A percentile compares a stretch with the other conserved stretches of the same genome.
Evolutionary conservation across 495 filamentous ascomycete genomes (phyloP).

Genomic region (Annulohypoxylon moriforme): DNA sequence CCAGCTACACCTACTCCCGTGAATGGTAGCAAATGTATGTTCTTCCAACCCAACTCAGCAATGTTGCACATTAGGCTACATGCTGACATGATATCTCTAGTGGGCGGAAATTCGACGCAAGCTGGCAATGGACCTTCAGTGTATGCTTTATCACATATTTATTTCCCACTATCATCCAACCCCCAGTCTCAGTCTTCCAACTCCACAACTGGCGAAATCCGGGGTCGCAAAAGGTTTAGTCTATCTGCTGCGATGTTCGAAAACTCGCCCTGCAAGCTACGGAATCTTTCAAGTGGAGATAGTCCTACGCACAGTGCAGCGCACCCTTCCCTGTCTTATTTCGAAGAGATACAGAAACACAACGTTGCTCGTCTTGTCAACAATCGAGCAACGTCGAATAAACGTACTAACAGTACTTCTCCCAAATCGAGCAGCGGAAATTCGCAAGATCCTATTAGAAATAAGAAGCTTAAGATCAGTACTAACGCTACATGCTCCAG

Average conservation of each 20-base stretch:
- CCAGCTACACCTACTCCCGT: slow-evolving; percentile 8
- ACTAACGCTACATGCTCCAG: slow-evolving; percentile 57
- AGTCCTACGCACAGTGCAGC: background rate
- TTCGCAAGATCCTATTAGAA: background rate
- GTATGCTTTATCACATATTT: slow-evolving; percentile 47
- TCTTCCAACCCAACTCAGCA: background rate
- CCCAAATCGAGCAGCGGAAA: background rate
- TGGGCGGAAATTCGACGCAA: slow-evolving; percentile 15
- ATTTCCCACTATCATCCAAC: background rate
- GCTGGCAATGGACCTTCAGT: slow-evolving; percentile 48
- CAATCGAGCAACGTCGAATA: background rate
- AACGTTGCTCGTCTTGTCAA: slow-evolving; percentile 46
- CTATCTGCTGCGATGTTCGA: background rate
- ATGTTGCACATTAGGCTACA: background rate
- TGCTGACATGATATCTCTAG: slow-evolving; percentile 7
- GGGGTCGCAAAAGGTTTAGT: background rate
- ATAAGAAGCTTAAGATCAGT: slow-evolving; percentile 27
- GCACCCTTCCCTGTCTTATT: slow-evolving; percentile 35
- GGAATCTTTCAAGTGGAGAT: slow-evolving; percentile 43
- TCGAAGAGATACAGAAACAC: slow-evolving; percentile 49
- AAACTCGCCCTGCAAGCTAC: background rate
- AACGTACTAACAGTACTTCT: background rate
- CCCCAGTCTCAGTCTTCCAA: background rate
- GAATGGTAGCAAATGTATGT: slow-evolving; percentile 35
- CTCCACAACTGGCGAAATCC: background rate